Evolutionary conservation across 1,284 basidiomycete species (phyloP).

Genomic region (Boletus sp.): DNA sequence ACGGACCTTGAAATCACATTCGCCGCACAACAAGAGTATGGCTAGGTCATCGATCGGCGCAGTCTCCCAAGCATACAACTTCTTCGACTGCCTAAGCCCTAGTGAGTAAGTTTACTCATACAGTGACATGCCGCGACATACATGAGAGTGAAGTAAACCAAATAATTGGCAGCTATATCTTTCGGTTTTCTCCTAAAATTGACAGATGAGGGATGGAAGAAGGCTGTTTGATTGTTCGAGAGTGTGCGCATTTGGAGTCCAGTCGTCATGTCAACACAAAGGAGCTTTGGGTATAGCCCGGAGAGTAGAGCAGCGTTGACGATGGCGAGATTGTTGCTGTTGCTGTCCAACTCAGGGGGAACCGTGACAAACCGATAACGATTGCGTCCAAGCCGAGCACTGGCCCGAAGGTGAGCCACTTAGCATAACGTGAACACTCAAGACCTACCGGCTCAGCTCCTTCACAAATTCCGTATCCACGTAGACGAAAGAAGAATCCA

Average conservation of each 20-base stretch:
- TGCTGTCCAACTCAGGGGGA: slow-evolving; percentile 71
- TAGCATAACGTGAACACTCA: not conserved
- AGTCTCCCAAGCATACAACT: slow-evolving; percentile 97
- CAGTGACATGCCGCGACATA: slow-evolving; percentile 36
- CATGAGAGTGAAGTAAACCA: slow-evolving; percentile 92
- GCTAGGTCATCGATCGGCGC: slow-evolving; percentile 86
- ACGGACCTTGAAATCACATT: slow-evolving; percentile 83
- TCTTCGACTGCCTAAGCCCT: slow-evolving; percentile 78
- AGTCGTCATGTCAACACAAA: slow-evolving; percentile 62
- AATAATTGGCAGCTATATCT: slow-evolving; percentile 74
- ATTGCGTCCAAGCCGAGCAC: slow-evolving; percentile 74
- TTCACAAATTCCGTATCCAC: slow-evolving; percentile 66
- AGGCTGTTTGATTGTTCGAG: slow-evolving; percentile 79
- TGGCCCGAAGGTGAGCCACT: slow-evolving; percentile 29
- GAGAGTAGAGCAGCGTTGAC: slow-evolving; percentile 84
- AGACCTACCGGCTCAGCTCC: slow-evolving; percentile 66
- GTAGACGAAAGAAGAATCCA: slow-evolving; percentile 85
- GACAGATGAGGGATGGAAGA: slow-evolving; percentile 92
- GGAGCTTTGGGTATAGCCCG: slow-evolving; percentile 91
- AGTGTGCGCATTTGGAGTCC: slow-evolving; percentile 75
- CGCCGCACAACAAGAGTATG: slow-evolving; percentile 86
- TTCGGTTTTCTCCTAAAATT: slow-evolving; percentile 72
- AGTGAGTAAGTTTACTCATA: slow-evolving; percentile 7
- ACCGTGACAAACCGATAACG: slow-evolving; percentile 75
- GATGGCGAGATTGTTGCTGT: slow-evolving; percentile 64